Percentiles rank a stretch among this genome's conserved stretches.
These are phyloP conservation scores for Panicum virgatum DNA, from an alignment of 202 grass and related monocot species.

Conservation along the genomic window DNA sequence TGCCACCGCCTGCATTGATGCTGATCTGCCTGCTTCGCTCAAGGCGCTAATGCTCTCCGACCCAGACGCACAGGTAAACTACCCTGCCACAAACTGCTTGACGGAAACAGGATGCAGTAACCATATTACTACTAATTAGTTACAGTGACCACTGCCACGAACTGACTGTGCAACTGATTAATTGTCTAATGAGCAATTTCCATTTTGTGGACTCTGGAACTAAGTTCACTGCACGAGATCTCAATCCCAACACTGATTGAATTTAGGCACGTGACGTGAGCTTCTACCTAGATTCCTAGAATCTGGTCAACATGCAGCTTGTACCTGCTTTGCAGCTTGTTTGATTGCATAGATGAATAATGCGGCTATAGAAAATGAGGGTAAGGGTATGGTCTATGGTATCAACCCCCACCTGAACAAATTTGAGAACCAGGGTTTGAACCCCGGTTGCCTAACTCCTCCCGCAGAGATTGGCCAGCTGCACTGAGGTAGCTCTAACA, in stretches of 20 bases:
- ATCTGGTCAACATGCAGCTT: not conserved
- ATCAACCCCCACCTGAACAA: not conserved
- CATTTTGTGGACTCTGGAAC: slow-evolving; percentile 15
- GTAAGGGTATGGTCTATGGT: not conserved
- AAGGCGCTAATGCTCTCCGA: slow-evolving; percentile 93
- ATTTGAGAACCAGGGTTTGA: not conserved
- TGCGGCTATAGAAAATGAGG: not conserved
- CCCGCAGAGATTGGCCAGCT: not conserved
- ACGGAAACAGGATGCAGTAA: no score
- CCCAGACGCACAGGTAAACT: slow-evolving; percentile 78
- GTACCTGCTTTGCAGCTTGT: not conserved
- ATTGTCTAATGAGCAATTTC: not conserved
- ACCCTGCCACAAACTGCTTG: not conserved
- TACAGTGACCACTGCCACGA: not conserved
- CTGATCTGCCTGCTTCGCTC: slow-evolving; percentile 79
- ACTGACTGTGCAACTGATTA: not conserved
- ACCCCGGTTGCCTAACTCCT: not conserved
- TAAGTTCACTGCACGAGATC: not conserved
- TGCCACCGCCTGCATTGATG: slow-evolving; percentile 78
- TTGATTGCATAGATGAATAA: not conserved
- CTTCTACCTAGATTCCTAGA: not conserved
- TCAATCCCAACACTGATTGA: not conserved
- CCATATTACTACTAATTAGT: not conserved
- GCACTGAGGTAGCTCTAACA: not conserved
- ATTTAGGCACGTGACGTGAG: not conserved